Evolutionary conservation across 2,329 filamentous ascomycete genomes (phyloP).

Genomic region (Bertia moriformis): DNA sequence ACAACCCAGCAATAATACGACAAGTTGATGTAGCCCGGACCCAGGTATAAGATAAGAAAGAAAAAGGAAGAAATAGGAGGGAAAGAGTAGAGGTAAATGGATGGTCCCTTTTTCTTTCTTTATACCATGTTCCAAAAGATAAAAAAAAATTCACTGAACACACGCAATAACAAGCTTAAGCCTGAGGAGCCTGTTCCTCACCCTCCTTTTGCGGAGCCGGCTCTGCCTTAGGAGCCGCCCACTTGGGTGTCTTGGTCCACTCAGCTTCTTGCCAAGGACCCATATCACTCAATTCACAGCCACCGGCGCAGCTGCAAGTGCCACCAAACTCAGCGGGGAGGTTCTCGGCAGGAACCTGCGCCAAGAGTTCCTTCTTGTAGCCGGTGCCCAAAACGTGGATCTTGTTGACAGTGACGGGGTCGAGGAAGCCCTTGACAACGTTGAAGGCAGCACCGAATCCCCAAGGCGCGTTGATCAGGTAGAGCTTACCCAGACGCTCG

Average conservation of each 20-base stretch:
- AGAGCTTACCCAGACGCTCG: slow-evolving; percentile 87
- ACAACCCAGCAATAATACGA: too few species aligned
- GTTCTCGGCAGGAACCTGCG: slow-evolving; percentile 78
- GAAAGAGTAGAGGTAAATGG: too few species aligned
- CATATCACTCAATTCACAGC: slow-evolving; percentile 74
- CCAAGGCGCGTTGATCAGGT: slow-evolving; percentile 96
- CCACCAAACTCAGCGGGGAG: slow-evolving; percentile 78
- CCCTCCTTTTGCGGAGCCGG: too few species aligned
- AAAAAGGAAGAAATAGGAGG: too few species aligned
- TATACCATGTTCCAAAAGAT: too few species aligned
- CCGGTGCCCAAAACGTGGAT: slow-evolving; percentile 74
- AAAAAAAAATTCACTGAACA: too few species aligned
- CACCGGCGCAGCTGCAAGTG: slow-evolving; percentile 64
- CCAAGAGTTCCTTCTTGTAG: slow-evolving; percentile 73
- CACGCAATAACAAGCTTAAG: too few species aligned
- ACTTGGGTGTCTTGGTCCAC: slow-evolving; percentile 52
- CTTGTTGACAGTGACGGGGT: slow-evolving; percentile 92
- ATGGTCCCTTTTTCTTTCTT: too few species aligned
- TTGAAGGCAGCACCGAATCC: slow-evolving; percentile 77
- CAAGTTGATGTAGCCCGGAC: too few species aligned
- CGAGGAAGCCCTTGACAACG: slow-evolving; percentile 83
- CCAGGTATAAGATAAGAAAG: too few species aligned
- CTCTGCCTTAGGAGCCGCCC: slow-evolving; percentile 31
- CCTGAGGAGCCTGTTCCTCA: too few species aligned
- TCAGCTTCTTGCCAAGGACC: slow-evolving; percentile 74